These are phyloP conservation scores for Moelleriella libera DNA, from an alignment of 2,329 filamentous ascomycete species.

Conservation along the genomic window DNA sequence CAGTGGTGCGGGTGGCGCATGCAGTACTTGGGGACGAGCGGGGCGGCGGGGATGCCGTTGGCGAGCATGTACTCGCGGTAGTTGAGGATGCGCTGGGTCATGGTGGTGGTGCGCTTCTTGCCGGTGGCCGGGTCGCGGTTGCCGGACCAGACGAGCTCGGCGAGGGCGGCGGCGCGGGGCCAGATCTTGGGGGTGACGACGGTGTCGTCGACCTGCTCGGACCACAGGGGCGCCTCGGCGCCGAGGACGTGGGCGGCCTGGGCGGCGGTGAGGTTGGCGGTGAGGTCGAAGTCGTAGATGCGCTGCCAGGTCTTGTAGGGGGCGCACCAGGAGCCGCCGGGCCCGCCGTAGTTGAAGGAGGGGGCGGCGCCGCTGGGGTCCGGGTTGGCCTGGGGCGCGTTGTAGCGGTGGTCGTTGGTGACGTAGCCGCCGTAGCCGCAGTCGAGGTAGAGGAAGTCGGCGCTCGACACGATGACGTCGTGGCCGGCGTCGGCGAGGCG, in stretches of 20 bases:
- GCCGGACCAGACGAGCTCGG: constrained; percentile 40
- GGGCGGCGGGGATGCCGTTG: constrained; percentile 33
- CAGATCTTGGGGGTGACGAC: constrained; percentile 36
- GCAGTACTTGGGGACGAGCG: constrained; percentile 43
- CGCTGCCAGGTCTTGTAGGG: constrained; percentile 48
- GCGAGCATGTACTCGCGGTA: constrained; percentile 45
- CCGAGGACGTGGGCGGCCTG: constrained; percentile 35
- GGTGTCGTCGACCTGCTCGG: constrained; percentile 39
- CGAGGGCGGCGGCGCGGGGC: constrained; percentile 41
- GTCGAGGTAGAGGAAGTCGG: constrained; percentile 42
- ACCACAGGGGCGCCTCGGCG: constrained; percentile 36
- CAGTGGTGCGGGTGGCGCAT: constrained; percentile 42
- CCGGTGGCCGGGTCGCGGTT: constrained; percentile 31
- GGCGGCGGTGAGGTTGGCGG: constrained; percentile 26
- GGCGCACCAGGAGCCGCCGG: constrained; percentile 41
- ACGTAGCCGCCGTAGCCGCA: constrained; percentile 40
- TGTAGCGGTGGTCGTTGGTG: constrained; percentile 40
- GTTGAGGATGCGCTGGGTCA: constrained; percentile 40
- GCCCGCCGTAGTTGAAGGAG: constrained; percentile 40
- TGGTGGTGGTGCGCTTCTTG: constrained; percentile 20
- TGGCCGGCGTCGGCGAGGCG: constrained; percentile 35
- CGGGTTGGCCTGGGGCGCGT: constrained; percentile 33
- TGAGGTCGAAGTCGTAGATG: constrained; percentile 45
- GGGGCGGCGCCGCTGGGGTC: constrained; percentile 18
- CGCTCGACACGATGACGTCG: constrained; percentile 39